A percentile compares a stretch with the other conserved stretches of the same genome.
These are phyloP conservation scores for Helicocarpus griseus DNA, from an alignment of 2,329 filamentous ascomycete genomes.

Conservation along the genomic window DNA sequence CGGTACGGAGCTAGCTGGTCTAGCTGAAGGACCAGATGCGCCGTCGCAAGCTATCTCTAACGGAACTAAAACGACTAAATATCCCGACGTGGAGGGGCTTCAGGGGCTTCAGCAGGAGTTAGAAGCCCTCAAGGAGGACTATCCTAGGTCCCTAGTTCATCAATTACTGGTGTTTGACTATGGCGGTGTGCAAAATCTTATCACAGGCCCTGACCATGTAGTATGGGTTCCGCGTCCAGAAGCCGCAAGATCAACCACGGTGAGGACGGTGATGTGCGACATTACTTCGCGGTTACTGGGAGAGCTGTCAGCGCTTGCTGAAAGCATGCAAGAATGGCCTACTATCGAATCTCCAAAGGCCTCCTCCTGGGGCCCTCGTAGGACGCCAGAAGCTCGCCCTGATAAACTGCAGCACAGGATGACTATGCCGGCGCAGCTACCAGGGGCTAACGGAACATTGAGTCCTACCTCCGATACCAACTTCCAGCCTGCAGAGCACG, in stretches of 20 bases:
- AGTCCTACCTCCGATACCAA: conserved; percentile 31
- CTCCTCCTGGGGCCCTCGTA: conserved; percentile 39
- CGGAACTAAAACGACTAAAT: conserved; percentile 16
- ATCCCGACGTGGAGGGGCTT: conserved; percentile 29
- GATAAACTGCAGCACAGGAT: conserved; percentile 61
- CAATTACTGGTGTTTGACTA: conserved; percentile 75
- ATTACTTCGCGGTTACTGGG: conserved; percentile 64
- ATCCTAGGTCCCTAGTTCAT: conserved; percentile 67
- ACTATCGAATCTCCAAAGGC: conserved; percentile 66
- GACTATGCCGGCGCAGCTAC: conserved; percentile 63
- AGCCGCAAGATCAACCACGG: conserved; percentile 64
- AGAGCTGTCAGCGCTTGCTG: conserved; percentile 65
- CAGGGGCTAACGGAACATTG: conserved; percentile 28
- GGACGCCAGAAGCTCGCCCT: conserved; percentile 37
- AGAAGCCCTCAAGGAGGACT: conserved; percentile 59
- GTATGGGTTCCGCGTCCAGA: conserved; percentile 59
- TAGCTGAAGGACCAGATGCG: conserved; percentile 18
- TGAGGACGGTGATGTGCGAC: conserved; percentile 72
- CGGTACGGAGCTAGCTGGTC: conserved; percentile 55
- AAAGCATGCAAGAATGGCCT: conserved; percentile 60
- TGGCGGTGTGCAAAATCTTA: conserved; percentile 45
- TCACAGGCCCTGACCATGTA: conserved; percentile 52
- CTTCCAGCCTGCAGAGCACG: conserved; percentile 23
- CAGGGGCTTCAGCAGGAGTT: conserved; percentile 50
- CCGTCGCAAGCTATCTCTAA: neutral